These are phyloP conservation scores for Sequoia sempervirens DNA, from an alignment of 75 land plant species.

Conservation along the genomic window DNA sequence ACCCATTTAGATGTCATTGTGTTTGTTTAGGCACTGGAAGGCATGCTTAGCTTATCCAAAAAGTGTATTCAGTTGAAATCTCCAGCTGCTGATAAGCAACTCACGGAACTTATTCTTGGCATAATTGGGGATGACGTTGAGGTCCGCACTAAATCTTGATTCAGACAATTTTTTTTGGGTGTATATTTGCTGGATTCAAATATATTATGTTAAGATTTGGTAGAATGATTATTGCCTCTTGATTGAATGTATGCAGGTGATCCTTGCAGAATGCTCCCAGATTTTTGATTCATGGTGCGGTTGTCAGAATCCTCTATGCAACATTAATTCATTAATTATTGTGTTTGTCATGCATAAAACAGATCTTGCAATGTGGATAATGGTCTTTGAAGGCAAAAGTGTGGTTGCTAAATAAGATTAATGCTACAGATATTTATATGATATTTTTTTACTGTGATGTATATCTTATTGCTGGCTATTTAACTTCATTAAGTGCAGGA, in stretches of 20 bases:
- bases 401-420: conserved; percentile 1
- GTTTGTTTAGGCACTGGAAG: conserved; percentile 69
- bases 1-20: not conserved
- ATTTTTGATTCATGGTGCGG: conserved; percentile 70
- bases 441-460: conserved; percentile 4
- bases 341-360: not conserved
- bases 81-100: conserved; percentile 24
- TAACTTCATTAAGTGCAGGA: conserved; percentile 43
- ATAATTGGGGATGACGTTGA: conserved; percentile 83
- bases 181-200: conserved; percentile 3
- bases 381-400: not conserved
- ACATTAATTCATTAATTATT: not conserved
- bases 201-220: not conserved
- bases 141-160: conserved; percentile 36
- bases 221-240: not conserved
- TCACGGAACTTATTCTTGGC: conserved; percentile 62
- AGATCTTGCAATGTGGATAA: not conserved
- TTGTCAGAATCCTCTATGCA: not conserved
- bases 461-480: not conserved
- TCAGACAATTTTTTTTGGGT: not conserved
- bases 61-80: conserved; percentile 82
- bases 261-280: conserved; percentile 59
- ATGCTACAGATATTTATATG: not conserved
- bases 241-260: conserved; percentile 35
- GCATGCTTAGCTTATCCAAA: conserved; percentile 57